These are phyloP conservation scores for Umbelopsis isabellina DNA, from an alignment of 192 early-diverging fungal genomes.

Conservation along the genomic window DNA sequence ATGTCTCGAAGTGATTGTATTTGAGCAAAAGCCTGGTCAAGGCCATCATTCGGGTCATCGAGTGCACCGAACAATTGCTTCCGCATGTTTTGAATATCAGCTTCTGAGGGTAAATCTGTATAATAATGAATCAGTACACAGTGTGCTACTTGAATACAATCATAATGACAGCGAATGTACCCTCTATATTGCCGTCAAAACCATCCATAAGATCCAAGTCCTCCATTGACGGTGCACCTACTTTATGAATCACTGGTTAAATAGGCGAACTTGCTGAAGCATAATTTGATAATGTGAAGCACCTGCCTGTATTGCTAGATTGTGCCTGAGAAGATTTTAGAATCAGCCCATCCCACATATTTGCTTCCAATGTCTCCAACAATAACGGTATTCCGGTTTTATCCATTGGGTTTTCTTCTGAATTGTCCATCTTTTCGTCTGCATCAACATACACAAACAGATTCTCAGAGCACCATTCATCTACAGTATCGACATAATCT, in stretches of 20 bases:
- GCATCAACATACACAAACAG: slow-evolving; percentile 70
- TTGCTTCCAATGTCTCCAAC: slow-evolving; percentile 62
- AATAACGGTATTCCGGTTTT: slow-evolving; percentile 58
- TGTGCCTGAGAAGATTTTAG: slow-evolving; percentile 30
- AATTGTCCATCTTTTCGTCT: slow-evolving; percentile 30
- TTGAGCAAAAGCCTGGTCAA: slow-evolving; percentile 51
- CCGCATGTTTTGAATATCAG: slow-evolving; percentile 50
- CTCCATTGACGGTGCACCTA: neutral
- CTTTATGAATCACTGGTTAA: neutral
- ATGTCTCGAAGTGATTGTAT: slow-evolving; percentile 55
- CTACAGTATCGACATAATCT: slow-evolving; percentile 39
- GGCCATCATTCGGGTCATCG: slow-evolving; percentile 52
- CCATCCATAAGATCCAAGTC: slow-evolving; percentile 16
- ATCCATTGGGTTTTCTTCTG: slow-evolving; percentile 17
- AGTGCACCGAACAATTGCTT: slow-evolving; percentile 49
- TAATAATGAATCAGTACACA: neutral
- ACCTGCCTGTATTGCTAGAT: neutral
- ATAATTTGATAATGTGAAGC: neutral
- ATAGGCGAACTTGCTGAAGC: neutral
- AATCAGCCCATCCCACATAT: slow-evolving; percentile 69
- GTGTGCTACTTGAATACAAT: neutral
- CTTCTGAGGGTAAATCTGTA: slow-evolving; percentile 33
- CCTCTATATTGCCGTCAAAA: slow-evolving; percentile 23
- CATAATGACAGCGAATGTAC: neutral
- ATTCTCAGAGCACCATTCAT: slow-evolving; percentile 65